A percentile compares a stretch with the other conserved stretches of the same genome.
Conservation (phyloP, 2,329 filamentous ascomycete species). For the Chaetomium olivaceum region DNA sequence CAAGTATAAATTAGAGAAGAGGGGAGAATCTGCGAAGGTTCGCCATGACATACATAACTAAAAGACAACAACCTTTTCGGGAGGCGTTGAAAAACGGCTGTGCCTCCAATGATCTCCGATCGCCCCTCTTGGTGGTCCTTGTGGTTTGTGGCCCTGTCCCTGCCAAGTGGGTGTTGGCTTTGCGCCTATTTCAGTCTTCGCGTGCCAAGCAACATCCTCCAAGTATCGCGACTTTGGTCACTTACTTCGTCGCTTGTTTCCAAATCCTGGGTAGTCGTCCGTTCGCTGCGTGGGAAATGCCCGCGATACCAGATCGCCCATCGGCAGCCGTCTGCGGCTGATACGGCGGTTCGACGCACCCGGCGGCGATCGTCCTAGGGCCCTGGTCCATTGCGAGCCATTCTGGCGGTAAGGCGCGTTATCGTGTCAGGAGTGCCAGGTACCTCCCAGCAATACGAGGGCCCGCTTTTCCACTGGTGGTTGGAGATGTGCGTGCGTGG, state of each 20-base stretch:
- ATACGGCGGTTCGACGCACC: neutral
- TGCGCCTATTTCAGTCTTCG: slow-evolving; percentile 3
- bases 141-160: slow-evolving; percentile 11
- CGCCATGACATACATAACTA: too few relatives aligned
- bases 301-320: slow-evolving; percentile 1
- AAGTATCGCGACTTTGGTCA: neutral
- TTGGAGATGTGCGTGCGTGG: slow-evolving; percentile 24
- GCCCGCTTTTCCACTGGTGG: slow-evolving; percentile 20
- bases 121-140: slow-evolving; percentile 8
- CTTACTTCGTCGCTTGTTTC: neutral
- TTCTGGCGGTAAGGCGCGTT: slow-evolving; percentile 19
- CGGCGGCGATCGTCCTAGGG: slow-evolving; percentile 13
- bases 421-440: slow-evolving; percentile 13
- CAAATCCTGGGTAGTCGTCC: neutral
- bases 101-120: slow-evolving; percentile 4
- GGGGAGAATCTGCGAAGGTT: too few relatives aligned
- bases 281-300: neutral
- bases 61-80: neutral
- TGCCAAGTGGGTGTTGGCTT: slow-evolving; percentile 21
- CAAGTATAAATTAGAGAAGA: too few relatives aligned
- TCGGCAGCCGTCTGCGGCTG: slow-evolving; percentile 18
- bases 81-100: slow-evolving; percentile 13
- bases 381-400: slow-evolving; percentile 8
- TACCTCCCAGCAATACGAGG: slow-evolving; percentile 25
- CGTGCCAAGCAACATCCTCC: neutral